Base-by-base conservation (phyloP, 2,329 filamentous ascomycete genomes). In the Aspergillus felis region DNA sequence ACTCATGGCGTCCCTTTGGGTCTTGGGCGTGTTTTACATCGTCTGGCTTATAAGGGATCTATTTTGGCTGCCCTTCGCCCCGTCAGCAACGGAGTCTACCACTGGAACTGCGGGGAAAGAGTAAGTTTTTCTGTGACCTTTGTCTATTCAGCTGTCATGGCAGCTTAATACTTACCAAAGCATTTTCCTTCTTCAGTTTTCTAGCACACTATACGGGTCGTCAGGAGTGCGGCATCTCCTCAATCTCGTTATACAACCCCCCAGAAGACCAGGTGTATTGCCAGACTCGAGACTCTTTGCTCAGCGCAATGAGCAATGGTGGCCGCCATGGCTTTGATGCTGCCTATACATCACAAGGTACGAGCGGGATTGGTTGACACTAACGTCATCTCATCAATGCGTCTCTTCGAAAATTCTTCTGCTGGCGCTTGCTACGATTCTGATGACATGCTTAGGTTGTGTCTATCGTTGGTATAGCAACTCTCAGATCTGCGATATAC, bases 381-480 rank as follows among this genome's bases (percentile, higher is more conserved):
- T 20, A 22, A 50, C 32, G n/a, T 24, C 24, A 53, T 44, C 50
- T 4, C 27, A 12, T 24, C 28, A 27, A 22, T 38, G 20, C 55
- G n/a, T 17, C 14, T 50, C 53, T n/a, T 52, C 25, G 35, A 12
- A 22, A 14, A 24, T 44, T 10, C 20, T 24, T 12, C 29, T 42
- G 25, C 38, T 44, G n/a, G 27, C 51, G 24, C 22, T 44, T 32
- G 25, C 28, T 46, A 32, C 27, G 27, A 32, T 54, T 63, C 61
- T 57, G 52, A 61, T 56, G 27, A 51, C 32, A 14, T 38, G 20
- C 25, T 49, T 72, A 66, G 74, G 67, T 29, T 79, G 76, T 57
- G 73, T 74, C 51, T 78, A 78, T 59, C 72, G 68, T 48, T 79
- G 77, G 77, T 79, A 75, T 58, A 66, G 71, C 7, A 68, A 70